Evolutionary conservation across 139 green algal genomes (phyloP).

Genomic region (Zygnema cylindricum): DNA sequence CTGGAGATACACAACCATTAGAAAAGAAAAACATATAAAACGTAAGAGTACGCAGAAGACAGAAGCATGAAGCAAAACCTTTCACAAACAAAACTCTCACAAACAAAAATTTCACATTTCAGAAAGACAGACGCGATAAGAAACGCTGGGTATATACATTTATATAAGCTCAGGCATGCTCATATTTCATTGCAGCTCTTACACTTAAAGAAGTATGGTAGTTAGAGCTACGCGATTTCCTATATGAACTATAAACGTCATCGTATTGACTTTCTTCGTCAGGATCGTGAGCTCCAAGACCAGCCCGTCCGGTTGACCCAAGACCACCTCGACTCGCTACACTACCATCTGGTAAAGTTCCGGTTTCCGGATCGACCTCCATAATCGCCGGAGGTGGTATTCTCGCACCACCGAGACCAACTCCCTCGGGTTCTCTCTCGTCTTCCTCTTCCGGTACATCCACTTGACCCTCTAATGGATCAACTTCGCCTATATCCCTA

Average conservation of each 20-base stretch:
- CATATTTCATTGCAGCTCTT: constrained; percentile 52
- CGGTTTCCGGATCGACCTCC: constrained; percentile 54
- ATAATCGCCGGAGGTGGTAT: constrained; percentile 19
- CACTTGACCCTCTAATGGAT: constrained; percentile 32
- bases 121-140: too few species aligned
- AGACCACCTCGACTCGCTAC: constrained; percentile 15
- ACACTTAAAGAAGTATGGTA: constrained; percentile 53
- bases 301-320: background rate
- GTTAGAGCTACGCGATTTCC: constrained; percentile 41
- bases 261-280: constrained; percentile 51
- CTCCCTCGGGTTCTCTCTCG: background rate
- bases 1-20: too few species aligned
- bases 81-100: too few species aligned
- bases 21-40: too few species aligned
- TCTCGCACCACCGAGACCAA: background rate
- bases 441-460: background rate
- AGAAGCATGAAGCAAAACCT: too few species aligned
- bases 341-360: constrained; percentile 49
- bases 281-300: constrained; percentile 43
- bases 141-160: too few species aligned
- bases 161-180: background rate
- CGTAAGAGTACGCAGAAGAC: too few species aligned
- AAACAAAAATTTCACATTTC: too few species aligned
- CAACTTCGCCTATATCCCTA: constrained; percentile 41
- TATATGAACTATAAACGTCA: constrained; percentile 52